A percentile compares a stretch with the other conserved stretches of the same genome.
Evolutionary conservation across 768 basidiomycete genomes (phyloP).

Genomic region (Russula emetica): DNA sequence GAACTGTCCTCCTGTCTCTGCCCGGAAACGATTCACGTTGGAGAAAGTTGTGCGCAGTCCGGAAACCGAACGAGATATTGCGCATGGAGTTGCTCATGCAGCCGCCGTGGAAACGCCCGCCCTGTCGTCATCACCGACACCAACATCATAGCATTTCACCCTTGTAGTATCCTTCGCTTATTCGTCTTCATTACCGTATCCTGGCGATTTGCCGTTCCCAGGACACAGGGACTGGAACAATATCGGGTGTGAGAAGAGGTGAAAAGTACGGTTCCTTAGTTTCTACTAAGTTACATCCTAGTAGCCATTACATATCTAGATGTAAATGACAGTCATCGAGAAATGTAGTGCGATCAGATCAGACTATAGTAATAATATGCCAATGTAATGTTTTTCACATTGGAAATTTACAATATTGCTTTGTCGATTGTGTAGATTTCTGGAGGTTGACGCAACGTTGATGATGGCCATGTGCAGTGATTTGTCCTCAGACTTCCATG

Average conservation of each 20-base stretch:
- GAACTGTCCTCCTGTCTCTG: slow-evolving; percentile 78
- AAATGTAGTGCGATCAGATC: not conserved
- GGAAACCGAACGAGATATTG: slow-evolving; percentile 42
- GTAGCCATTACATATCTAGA: not conserved
- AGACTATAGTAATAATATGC: not conserved
- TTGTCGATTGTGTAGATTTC: slow-evolving; percentile 3
- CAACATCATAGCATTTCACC: not conserved
- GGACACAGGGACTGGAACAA: not conserved
- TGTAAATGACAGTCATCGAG: not conserved
- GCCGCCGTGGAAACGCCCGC: not conserved
- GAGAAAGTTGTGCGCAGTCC: slow-evolving; percentile 67
- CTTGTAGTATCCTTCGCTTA: not conserved
- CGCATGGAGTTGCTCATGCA: slow-evolving; percentile 18
- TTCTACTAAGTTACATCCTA: not conserved
- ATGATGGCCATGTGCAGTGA: slow-evolving; percentile 2
- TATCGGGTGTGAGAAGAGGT: not conserved
- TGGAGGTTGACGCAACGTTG: not conserved
- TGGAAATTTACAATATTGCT: not conserved
- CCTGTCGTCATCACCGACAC: not conserved
- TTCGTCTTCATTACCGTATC: not conserved
- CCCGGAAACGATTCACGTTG: slow-evolving; percentile 69
- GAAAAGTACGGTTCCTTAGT: not conserved
- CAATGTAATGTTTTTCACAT: not conserved
- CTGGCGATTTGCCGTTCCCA: not conserved
- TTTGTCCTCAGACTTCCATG: slow-evolving; percentile 15